Conservation (phyloP, 1,284 basidiomycete genomes). For the Megacollybia platyphylla region DNA sequence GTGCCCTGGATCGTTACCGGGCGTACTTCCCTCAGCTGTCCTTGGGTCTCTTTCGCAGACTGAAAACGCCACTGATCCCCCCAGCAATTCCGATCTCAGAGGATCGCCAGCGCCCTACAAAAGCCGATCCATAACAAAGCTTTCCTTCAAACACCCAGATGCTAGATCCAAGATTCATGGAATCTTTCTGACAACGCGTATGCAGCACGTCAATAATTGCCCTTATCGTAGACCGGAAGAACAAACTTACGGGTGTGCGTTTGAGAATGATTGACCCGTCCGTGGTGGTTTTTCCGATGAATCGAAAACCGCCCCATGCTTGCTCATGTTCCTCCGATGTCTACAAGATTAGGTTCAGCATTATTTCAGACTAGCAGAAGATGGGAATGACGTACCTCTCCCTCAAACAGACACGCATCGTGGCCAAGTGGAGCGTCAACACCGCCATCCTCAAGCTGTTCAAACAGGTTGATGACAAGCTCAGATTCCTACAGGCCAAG, state of each 20-base stretch:
- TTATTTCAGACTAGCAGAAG: background rate
- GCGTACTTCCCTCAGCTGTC: background rate
- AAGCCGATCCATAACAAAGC: slow-evolving; percentile 21
- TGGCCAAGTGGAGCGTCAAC: background rate
- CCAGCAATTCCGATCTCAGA: slow-evolving; percentile 10
- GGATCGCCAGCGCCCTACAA: slow-evolving; percentile 29
- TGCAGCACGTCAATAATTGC: slow-evolving; percentile 3
- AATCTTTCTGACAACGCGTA: slow-evolving; percentile 16
- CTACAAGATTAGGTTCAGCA: slow-evolving; percentile 12
- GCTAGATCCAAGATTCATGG: slow-evolving; percentile 18
- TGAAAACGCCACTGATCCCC: slow-evolving; percentile 38
- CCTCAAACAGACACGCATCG: slow-evolving; percentile 13
- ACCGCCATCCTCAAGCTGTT: no score
- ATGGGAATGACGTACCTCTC: slow-evolving; percentile 19
- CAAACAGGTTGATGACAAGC: no score
- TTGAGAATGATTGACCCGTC: slow-evolving; percentile 28
- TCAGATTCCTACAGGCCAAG: no score
- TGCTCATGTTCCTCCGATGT: slow-evolving; percentile 29
- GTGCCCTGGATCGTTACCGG: background rate
- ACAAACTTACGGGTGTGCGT: slow-evolving; percentile 26
- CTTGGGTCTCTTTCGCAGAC: slow-evolving; percentile 24
- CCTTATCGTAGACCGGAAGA: slow-evolving; percentile 1
- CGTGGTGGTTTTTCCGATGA: slow-evolving; percentile 22
- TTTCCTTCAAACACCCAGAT: slow-evolving; percentile 31
- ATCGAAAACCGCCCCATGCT: slow-evolving; percentile 34